Evolutionary conservation across 345 rosid genomes (phyloP).

Genomic region (Pistacia vera): DNA sequence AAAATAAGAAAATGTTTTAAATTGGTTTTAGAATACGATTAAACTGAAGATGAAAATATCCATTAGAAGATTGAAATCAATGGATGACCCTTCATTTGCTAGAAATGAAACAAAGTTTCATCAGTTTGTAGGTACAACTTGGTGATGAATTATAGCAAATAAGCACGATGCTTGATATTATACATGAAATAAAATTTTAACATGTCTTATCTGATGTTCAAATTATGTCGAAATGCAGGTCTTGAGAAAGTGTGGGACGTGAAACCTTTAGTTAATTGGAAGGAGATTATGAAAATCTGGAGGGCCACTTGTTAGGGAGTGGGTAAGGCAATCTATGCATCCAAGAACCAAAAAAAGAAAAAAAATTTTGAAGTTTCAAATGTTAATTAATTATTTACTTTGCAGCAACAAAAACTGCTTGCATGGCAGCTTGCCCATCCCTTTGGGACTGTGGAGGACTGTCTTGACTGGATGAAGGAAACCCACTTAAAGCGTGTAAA

Average conservation of each 20-base stretch:
- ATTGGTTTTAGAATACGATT: no score
- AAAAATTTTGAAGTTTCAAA: neutral
- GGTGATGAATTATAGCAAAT: no score
- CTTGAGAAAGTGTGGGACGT: constrained; percentile 79
- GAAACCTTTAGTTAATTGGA: constrained; percentile 83
- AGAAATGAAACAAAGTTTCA: no score
- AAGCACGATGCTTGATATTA: no score
- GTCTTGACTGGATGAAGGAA: constrained; percentile 90
- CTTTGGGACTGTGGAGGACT: constrained; percentile 66
- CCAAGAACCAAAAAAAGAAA: constrained; percentile 14
- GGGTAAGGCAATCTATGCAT: constrained; percentile 52
- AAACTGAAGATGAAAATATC: no score
- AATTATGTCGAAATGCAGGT: constrained; percentile 43
- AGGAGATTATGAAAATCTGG: constrained; percentile 52
- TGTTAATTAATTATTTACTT: constrained; percentile 14
- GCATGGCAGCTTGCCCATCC: constrained; percentile 60
- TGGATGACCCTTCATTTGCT: no score
- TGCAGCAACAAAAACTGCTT: no score
- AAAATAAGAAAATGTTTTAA: no score
- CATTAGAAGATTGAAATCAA: no score
- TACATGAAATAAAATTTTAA: no score
- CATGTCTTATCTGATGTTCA: neutral
- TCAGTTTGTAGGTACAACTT: no score
- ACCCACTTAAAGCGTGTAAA: constrained; percentile 60
- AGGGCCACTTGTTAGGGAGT: constrained; percentile 78